Conservation (phyloP, 140 eudicot species). For the Erigeron philadelphicus region DNA sequence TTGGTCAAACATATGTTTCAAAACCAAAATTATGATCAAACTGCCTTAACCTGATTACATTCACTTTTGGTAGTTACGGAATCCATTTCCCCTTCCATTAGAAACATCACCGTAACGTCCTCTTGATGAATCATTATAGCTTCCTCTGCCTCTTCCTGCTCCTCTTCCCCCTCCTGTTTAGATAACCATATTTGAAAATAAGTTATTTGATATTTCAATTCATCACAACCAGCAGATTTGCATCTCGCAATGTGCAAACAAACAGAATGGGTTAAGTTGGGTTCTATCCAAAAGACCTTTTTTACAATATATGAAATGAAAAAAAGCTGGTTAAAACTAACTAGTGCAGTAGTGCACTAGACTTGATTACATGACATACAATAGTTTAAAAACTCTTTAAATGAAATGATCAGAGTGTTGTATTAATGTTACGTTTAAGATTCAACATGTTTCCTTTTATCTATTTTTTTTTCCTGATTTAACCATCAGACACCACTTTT, state of each 20-base stretch:
- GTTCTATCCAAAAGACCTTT: not conserved
- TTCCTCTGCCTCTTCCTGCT: constrained; percentile 58
- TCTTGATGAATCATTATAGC: constrained; percentile 31
- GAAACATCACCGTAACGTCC: constrained; percentile 52
- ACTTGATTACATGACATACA: not conserved
- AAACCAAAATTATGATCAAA: constrained; percentile 23
- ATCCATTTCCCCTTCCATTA: constrained; percentile 44
- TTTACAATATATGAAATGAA: not conserved
- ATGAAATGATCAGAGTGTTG: no score
- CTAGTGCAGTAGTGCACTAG: not conserved
- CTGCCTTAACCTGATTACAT: not conserved
- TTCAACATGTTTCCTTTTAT: no score
- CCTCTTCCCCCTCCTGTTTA: constrained; percentile 50
- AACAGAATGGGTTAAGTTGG: not conserved
- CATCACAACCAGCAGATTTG: not conserved
- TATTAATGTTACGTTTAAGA: no score
- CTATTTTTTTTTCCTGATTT: no score
- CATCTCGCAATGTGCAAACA: not conserved
- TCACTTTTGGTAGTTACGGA: constrained; percentile 31
- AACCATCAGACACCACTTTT: no score
- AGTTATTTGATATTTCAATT: not conserved
- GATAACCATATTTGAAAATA: constrained; percentile 6
- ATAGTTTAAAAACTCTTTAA: not conserved
- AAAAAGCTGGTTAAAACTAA: not conserved
- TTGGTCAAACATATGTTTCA: constrained; percentile 19